Conservation (phyloP, 768 basidiomycete species). For the Tremella mesenterica region DNA sequence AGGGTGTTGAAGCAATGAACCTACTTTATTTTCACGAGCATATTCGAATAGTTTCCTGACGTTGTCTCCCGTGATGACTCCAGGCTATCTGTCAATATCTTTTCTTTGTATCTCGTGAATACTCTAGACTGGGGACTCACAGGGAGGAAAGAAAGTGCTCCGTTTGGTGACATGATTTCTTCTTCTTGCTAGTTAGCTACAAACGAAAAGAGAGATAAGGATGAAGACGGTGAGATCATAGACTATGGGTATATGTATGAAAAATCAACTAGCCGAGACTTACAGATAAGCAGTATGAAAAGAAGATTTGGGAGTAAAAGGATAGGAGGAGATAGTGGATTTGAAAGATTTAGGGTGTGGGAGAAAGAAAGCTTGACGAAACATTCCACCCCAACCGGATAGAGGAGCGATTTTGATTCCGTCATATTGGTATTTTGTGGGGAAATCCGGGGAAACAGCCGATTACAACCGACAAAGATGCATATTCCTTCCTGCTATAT, state of each 20-base stretch:
- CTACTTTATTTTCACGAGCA: conserved; percentile 75
- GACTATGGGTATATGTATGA: too few relatives aligned
- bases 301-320: too few relatives aligned
- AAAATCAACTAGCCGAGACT: too few relatives aligned
- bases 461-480: conserved; percentile 1
- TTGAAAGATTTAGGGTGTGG: too few relatives aligned
- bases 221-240: too few relatives aligned
- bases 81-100: conserved; percentile 53
- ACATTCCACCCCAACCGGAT: too few relatives aligned
- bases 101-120: neutral
- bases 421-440: too few relatives aligned
- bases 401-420: too few relatives aligned
- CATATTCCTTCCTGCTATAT: neutral
- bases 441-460: neutral
- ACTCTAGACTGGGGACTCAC: conserved; percentile 29
- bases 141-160: conserved; percentile 45
- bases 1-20: conserved; percentile 14
- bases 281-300: too few relatives aligned
- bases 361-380: too few relatives aligned
- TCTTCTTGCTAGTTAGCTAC: neutral
- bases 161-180: conserved; percentile 37
- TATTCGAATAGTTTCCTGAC: conserved; percentile 93
- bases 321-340: too few relatives aligned
- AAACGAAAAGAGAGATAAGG: too few relatives aligned
- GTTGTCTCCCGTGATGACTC: conserved; percentile 90